These are phyloP conservation scores for Nicotiana sylvestris DNA, from an alignment of 257 asterid genomes.

Conservation along the genomic window DNA sequence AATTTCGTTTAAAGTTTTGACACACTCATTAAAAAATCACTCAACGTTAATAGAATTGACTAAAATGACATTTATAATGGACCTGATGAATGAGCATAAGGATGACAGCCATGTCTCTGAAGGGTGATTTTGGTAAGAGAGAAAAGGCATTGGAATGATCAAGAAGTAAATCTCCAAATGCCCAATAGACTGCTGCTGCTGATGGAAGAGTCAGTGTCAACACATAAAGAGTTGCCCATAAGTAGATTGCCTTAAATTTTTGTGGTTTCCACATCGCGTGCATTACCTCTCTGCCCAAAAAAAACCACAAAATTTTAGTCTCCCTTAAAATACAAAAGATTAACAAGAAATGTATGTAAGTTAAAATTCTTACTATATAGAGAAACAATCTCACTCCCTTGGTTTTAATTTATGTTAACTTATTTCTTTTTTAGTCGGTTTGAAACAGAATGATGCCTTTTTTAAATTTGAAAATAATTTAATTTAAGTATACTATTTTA, in stretches of 20 bases:
- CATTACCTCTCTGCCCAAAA: constrained; percentile 81
- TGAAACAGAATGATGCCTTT: too few species aligned
- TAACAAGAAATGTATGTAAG: neutral
- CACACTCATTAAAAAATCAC: too few species aligned
- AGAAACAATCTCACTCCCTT: neutral
- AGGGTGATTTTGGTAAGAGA: constrained; percentile 74
- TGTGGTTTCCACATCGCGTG: constrained; percentile 99
- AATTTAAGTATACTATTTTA: neutral
- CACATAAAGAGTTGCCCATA: constrained; percentile 70
- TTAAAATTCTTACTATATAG: neutral
- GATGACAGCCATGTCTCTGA: constrained; percentile 84
- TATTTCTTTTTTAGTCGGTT: too few species aligned
- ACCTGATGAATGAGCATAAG: constrained; percentile 97
- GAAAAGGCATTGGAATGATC: constrained; percentile 91
- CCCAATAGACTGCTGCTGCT: constrained; percentile 92
- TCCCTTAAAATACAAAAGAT: neutral
- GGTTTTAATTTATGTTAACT: neutral
- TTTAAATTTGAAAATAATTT: too few species aligned
- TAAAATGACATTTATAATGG: neutral
- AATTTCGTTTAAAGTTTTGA: neutral
- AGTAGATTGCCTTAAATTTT: constrained; percentile 80
- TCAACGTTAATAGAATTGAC: neutral
- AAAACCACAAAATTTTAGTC: neutral
- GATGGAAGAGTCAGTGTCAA: constrained; percentile 90
- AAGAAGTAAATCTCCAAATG: constrained; percentile 85